phyloP scores from a whole-genome alignment of 352 stramenopile species.

The Halophytophthora polymorphica region DNA sequence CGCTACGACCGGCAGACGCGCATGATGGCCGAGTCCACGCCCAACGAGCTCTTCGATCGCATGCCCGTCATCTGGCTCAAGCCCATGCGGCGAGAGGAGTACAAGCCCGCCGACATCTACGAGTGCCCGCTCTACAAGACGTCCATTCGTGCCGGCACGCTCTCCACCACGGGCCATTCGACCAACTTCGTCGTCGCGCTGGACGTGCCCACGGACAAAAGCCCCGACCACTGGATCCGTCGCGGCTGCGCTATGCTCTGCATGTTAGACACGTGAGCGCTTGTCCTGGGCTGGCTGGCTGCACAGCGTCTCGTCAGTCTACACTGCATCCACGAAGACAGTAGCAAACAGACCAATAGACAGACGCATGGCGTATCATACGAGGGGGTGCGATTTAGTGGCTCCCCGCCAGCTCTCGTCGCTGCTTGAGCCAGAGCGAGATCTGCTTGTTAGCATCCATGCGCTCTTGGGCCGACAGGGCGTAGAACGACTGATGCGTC shows the following conservation, averaged over 20 bases:
- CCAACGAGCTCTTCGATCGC: constrained; percentile 86
- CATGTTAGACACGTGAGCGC: constrained; percentile 89
- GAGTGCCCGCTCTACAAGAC: constrained; percentile 94
- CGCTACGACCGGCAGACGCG: constrained; percentile 76
- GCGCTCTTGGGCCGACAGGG: constrained; percentile 56
- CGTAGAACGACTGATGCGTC: constrained; percentile 68
- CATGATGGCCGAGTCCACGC: constrained; percentile 87
- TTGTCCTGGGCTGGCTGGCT: too few relatives aligned
- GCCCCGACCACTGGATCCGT: constrained; percentile 91
- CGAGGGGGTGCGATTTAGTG: constrained; percentile 8
- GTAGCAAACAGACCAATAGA: constrained; percentile 15
- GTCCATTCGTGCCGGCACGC: constrained; percentile 85
- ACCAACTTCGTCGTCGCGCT: constrained; percentile 93
- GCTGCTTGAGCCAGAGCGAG: constrained; percentile 39
- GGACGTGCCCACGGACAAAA: constrained; percentile 80
- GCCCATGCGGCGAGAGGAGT: constrained; percentile 70
- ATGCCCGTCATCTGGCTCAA: constrained; percentile 93
- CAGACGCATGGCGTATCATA: constrained; percentile 9
- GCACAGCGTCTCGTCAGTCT: too few relatives aligned
- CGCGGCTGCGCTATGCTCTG: constrained; percentile 92
- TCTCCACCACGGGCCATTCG: constrained; percentile 92
- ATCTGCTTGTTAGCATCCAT: constrained; percentile 69
- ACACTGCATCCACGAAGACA: too few relatives aligned
- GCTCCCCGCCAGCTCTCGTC: constrained; percentile 6
- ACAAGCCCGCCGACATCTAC: constrained; percentile 78